Evolutionary conservation across 2,329 filamentous ascomycete species (phyloP).

Genomic region (Tolypocladium guangdongense): DNA sequence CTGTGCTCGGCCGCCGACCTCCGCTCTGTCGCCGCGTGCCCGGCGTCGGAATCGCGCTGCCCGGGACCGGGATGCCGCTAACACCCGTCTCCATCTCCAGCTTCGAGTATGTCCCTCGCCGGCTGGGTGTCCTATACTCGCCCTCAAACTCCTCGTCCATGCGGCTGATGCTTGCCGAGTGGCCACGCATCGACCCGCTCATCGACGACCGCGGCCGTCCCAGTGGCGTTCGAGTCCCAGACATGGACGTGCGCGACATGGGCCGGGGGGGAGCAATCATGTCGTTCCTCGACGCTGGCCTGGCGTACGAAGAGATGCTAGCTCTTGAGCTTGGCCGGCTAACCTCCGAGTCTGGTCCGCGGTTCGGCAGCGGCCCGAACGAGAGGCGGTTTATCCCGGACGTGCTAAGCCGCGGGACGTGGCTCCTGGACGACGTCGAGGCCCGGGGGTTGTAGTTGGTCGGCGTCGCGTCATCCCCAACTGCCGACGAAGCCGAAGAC

Average conservation of each 20-base stretch:
- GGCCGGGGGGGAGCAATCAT: conserved; percentile 46
- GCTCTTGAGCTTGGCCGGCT: conserved; percentile 63
- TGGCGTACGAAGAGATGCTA: conserved; percentile 45
- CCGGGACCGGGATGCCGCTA: conserved; percentile 29
- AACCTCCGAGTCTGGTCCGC: conserved; percentile 33
- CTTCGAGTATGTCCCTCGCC: conserved; percentile 41
- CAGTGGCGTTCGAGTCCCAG: conserved; percentile 52
- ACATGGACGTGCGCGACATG: conserved; percentile 52
- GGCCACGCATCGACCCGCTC: conserved; percentile 49
- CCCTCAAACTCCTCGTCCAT: conserved; percentile 34
- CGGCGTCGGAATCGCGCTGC: conserved; percentile 37
- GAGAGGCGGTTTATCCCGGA: conserved; percentile 53
- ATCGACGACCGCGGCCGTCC: conserved; percentile 63
- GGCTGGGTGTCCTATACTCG: conserved; percentile 40
- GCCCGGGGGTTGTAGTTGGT: conserved; percentile 23
- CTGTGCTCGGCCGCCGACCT: conserved; percentile 31
- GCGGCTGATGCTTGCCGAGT: conserved; percentile 46
- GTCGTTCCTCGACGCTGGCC: conserved; percentile 43
- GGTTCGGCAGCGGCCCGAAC: conserved; percentile 50
- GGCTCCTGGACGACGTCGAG: conserved; percentile 31
- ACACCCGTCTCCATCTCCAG: conserved; percentile 29
- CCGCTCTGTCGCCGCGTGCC: conserved; percentile 32
- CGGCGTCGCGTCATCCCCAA: conserved; percentile 41
- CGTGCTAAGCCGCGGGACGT: conserved; percentile 48
- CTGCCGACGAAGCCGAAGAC: conserved; percentile 37